Conservation (phyloP, 192 early-diverging fungal genomes). For the Coemansia sp. region DNA sequence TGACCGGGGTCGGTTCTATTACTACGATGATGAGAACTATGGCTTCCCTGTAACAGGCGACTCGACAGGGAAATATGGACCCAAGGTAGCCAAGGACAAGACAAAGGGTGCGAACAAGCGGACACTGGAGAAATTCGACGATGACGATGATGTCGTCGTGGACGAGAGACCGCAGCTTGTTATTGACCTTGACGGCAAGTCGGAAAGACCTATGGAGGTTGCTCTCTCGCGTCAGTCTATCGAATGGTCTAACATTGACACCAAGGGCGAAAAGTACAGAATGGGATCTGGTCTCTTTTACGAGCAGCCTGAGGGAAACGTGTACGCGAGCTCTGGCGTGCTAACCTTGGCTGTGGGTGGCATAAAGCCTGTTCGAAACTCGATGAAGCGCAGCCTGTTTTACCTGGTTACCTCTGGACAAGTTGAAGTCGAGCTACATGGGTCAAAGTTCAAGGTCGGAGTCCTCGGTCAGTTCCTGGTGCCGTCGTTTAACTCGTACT, state of each 20-base stretch:
- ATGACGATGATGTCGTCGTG: constrained; percentile 45
- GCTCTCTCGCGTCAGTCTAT: constrained; percentile 39
- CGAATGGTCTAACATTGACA: constrained; percentile 29
- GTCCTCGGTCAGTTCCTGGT: constrained; percentile 48
- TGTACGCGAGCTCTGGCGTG: constrained; percentile 28
- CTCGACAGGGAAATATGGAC: constrained; percentile 23
- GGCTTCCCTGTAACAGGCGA: constrained; percentile 40
- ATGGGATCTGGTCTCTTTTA: constrained; percentile 31
- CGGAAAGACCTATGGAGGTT: constrained; percentile 16
- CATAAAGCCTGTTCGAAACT: constrained; percentile 34
- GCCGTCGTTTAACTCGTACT: constrained; percentile 37
- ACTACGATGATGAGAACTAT: constrained; percentile 53
- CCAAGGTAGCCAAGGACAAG: constrained; percentile 12
- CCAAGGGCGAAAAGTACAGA: constrained; percentile 27
- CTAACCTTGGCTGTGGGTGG: constrained; percentile 37
- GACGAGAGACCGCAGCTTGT: constrained; percentile 20
- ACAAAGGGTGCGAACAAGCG: constrained; percentile 17
- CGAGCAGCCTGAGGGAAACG: constrained; percentile 18
- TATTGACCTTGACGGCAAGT: constrained; percentile 20
- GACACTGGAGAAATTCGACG: constrained; percentile 21
- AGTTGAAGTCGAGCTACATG: constrained; percentile 38
- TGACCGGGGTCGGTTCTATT: constrained; percentile 39
- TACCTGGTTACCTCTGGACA: constrained; percentile 46
- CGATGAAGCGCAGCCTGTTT: constrained; percentile 22
- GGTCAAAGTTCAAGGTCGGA: constrained; percentile 37